Evolutionary conservation across 2,329 filamentous ascomycete genomes (phyloP).

Genomic region (Pyricularia sp.): DNA sequence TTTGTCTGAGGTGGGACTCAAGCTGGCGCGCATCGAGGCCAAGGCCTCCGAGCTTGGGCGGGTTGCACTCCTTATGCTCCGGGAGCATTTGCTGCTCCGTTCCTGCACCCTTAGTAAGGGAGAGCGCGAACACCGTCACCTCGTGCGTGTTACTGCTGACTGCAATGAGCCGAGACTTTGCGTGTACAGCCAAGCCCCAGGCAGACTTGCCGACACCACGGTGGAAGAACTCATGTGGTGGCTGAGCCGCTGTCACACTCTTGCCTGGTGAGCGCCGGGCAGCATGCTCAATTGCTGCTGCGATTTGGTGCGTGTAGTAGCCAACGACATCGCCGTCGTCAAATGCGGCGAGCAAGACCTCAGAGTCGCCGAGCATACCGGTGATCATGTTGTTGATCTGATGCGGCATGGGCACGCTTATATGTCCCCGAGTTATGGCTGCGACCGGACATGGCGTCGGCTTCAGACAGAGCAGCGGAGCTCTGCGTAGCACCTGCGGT

Average conservation of each 20-base stretch:
- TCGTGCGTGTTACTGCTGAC: constrained; percentile 66
- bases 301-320: constrained; percentile 53
- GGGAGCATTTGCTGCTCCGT: not conserved
- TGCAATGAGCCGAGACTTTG: constrained; percentile 73
- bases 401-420: constrained; percentile 45
- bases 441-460: constrained; percentile 31
- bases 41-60: constrained; percentile 11
- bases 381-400: constrained; percentile 60
- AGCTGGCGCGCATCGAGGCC: constrained; percentile 13
- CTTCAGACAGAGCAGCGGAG: constrained; percentile 40
- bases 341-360: constrained; percentile 58
- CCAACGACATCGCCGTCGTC: constrained; percentile 70
- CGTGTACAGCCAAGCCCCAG: constrained; percentile 83
- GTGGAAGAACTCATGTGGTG: constrained; percentile 53
- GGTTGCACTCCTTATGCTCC: constrained; percentile 8
- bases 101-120: constrained; percentile 11
- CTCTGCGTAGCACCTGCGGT: constrained; percentile 36
- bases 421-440: constrained; percentile 35
- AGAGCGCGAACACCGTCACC: constrained; percentile 43
- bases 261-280: constrained; percentile 6
- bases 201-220: constrained; percentile 70
- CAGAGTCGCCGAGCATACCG: constrained; percentile 58
- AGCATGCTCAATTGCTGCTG: constrained; percentile 27
- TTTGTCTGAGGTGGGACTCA: constrained; percentile 26
- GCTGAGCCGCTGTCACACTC: not conserved